Conservation (phyloP, 441 rosid species). For the Gossypium schwendimanii region DNA sequence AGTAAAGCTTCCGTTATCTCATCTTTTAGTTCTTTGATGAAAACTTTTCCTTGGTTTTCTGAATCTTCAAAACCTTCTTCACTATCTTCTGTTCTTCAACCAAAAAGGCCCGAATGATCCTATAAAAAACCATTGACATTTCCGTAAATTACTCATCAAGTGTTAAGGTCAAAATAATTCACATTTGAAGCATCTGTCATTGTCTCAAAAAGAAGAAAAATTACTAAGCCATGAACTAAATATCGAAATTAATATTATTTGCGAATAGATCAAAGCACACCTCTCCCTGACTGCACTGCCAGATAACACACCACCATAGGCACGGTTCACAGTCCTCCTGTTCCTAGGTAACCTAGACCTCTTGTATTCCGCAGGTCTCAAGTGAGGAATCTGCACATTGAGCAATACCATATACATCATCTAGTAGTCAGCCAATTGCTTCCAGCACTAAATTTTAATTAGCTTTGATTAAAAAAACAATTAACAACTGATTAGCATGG, state of each 20-base stretch:
- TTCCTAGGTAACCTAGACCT: conserved; percentile 49
- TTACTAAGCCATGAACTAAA: not conserved
- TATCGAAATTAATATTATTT: not conserved
- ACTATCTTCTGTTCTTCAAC: conserved; percentile 38
- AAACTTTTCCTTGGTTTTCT: conserved; percentile 30
- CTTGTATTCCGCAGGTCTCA: conserved; percentile 57
- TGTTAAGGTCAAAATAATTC: not conserved
- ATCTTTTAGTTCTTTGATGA: conserved; percentile 8
- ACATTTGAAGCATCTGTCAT: not conserved
- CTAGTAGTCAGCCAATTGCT: not conserved
- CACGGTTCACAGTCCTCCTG: conserved; percentile 49
- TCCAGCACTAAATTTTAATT: not conserved
- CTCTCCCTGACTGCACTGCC: conserved; percentile 50
- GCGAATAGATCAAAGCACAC: conserved; percentile 7
- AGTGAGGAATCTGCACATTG: conserved; percentile 38
- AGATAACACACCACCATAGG: conserved; percentile 56
- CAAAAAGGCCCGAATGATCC: conserved; percentile 31
- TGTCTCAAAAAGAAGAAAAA: not conserved
- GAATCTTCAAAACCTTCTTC: conserved; percentile 35
- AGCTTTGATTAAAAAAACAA: not conserved
- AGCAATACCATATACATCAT: not conserved
- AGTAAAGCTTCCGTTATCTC: not conserved
- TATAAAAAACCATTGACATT: not conserved
- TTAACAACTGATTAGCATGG: not conserved
- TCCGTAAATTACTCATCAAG: not conserved